Percentiles rank a stretch among this genome's conserved stretches.
These are phyloP conservation scores for Lodderomyces theae DNA, from an alignment of 1,139 yeast species.

Conservation along the genomic window DNA sequence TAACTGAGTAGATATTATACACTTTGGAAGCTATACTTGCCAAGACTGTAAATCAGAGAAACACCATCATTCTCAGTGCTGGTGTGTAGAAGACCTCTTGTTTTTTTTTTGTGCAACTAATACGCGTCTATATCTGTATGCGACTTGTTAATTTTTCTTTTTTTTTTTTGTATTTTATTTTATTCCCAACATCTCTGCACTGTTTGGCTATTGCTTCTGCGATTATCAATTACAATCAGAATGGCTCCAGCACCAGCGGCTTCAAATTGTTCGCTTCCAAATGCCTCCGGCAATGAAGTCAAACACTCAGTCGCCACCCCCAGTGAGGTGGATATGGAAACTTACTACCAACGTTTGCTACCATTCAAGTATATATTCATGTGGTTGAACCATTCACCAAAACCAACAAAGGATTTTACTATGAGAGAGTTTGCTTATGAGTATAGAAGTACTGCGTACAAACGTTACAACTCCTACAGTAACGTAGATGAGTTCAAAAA, in stretches of 20 bases:
- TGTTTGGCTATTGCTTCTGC: too few relatives aligned
- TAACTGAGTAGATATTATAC: constrained; percentile 10
- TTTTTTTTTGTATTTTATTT: neutral
- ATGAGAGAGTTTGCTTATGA: constrained; percentile 95
- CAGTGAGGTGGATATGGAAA: constrained; percentile 65
- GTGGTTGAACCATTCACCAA: constrained; percentile 87
- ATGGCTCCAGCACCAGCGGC: constrained; percentile 6
- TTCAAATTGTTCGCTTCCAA: neutral
- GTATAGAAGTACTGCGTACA: constrained; percentile 78
- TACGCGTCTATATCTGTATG: too few relatives aligned
- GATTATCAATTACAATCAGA: too few relatives aligned
- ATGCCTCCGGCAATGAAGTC: constrained; percentile 3
- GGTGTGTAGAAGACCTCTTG: too few relatives aligned
- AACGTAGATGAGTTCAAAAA: constrained; percentile 70
- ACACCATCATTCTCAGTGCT: too few relatives aligned
- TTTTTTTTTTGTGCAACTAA: too few relatives aligned
- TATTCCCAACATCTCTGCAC: too few relatives aligned
- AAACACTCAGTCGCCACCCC: constrained; percentile 36
- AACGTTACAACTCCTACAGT: constrained; percentile 79
- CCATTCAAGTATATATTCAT: constrained; percentile 75
- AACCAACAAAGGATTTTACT: constrained; percentile 66
- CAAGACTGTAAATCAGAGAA: too few relatives aligned
- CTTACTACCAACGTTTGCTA: constrained; percentile 68
- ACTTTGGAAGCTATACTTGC: too few relatives aligned
- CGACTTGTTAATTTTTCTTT: too few relatives aligned